These are phyloP conservation scores for Lecanicillium sp. DNA, from an alignment of 2,329 filamentous ascomycete genomes.

Conservation along the genomic window DNA sequence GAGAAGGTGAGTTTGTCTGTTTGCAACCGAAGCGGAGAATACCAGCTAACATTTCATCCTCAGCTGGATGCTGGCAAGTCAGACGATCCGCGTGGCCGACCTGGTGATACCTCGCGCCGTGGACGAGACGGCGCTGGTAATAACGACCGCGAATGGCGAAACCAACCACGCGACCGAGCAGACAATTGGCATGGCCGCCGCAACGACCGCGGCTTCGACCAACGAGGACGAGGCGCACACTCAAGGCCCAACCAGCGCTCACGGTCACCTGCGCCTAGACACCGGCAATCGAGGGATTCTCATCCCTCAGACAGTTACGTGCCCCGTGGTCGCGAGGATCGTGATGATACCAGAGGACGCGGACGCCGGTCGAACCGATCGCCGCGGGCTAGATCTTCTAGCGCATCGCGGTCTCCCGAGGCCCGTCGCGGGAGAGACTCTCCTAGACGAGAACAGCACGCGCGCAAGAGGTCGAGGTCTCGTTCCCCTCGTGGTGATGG, in stretches of 20 bases:
- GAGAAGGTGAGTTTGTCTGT: constrained; percentile 61
- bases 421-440: constrained; percentile 26
- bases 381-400: constrained; percentile 22
- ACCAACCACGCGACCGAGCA: constrained; percentile 42
- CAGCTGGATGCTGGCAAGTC: constrained; percentile 78
- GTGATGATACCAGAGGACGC: constrained; percentile 33
- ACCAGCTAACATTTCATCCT: no score
- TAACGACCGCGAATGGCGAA: constrained; percentile 56
- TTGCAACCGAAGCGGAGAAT: no score
- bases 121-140: constrained; percentile 64
- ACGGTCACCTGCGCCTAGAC: constrained; percentile 38
- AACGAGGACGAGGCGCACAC: constrained; percentile 33
- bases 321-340: constrained; percentile 36
- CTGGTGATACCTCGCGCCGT: constrained; percentile 62
- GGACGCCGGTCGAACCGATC: constrained; percentile 20
- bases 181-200: constrained; percentile 48
- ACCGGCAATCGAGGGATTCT: constrained; percentile 33
- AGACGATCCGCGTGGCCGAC: constrained; percentile 63
- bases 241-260: constrained; percentile 39
- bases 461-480: constrained; percentile 34
- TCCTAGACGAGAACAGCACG: constrained; percentile 21
- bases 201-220: constrained; percentile 42
- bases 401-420: constrained; percentile 22
- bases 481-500: constrained; percentile 17
- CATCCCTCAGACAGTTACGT: constrained; percentile 46